Base-by-base conservation (phyloP, 257 asterid species). In the Salvia hispanica region DNA sequence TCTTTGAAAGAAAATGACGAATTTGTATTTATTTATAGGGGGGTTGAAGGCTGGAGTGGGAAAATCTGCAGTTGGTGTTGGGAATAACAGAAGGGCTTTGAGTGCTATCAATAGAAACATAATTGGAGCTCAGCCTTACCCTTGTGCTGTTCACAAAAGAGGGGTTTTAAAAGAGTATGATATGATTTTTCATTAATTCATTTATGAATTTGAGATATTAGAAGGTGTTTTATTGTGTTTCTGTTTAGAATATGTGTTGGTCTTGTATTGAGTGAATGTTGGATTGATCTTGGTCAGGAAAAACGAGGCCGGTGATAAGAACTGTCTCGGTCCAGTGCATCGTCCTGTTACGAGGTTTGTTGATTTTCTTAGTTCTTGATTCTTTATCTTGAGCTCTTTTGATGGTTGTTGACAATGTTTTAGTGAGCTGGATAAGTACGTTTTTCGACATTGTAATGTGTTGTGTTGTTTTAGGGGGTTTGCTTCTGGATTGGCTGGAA, bases 301-400 rank as follows among this genome's bases (percentile, higher is more conserved):
- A 70, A 79, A 75, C 74, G 77, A 46, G 21, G 70, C 76, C 33
- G 58, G 74, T 62, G 70, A 56, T 70, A 87, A 79, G 83, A 78
- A 55, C 48, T 82, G 77, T 42, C 76, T 51, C 31, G 45, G 73
- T 69, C 96, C 85, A 9, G 72, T 71, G 31, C 91, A 83, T 73
- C 87, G 96, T 9, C 97, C 97, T 0, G 69, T 88, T 57, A 88
- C 97, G 55, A 88, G 97, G 97, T 88, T 74, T 28, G 85, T n/a
- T 7, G 14, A 10, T 63, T 25, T 57, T 67, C 67, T 42, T 45
- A 14, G 36, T 5, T 71, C 36, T 11, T 12, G 44, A 60, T 7
- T 53, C 56, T 61, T 37, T 3, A 15, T 69, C 45, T 61, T 9
- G 28, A 36, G 68, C 13, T 21, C 15, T 5, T 16, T 57, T 56